Percentiles rank a stretch among this genome's conserved stretches.
Evolutionary conservation across 2,329 filamentous ascomycete genomes (phyloP).

Genomic region (Ilyonectria robusta): DNA sequence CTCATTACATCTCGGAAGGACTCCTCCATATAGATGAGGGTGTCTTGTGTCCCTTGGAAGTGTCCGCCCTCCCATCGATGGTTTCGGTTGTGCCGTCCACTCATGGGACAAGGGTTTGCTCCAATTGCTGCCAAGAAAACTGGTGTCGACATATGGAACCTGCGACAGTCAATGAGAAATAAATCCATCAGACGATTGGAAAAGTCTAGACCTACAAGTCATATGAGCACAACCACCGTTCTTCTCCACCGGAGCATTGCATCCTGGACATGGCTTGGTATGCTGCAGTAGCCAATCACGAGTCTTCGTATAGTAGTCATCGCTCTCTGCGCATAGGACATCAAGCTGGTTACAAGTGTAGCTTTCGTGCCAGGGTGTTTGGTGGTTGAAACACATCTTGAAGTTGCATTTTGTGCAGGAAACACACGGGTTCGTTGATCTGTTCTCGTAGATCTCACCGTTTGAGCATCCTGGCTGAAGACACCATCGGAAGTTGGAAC

Average conservation of each 20-base stretch:
- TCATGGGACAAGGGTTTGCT: too few species aligned
- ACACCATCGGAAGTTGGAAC: background rate
- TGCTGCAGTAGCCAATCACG: background rate
- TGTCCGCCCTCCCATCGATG: too few species aligned
- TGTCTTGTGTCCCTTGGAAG: too few species aligned
- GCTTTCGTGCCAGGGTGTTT: background rate
- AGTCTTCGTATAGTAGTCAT: background rate
- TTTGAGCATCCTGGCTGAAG: background rate
- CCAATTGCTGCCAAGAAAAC: background rate
- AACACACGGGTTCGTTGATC: background rate
- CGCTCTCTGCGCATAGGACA: background rate
- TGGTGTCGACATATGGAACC: background rate
- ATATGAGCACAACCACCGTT: background rate
- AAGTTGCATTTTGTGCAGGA: background rate
- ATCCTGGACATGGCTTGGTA: background rate
- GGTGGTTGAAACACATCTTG: background rate
- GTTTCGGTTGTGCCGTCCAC: too few species aligned
- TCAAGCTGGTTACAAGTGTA: background rate
- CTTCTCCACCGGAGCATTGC: background rate
- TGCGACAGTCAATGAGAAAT: background rate
- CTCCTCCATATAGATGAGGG: too few species aligned
- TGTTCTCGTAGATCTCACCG: background rate
- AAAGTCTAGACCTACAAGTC: background rate
- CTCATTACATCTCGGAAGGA: too few species aligned
- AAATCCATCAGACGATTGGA: background rate